A percentile compares a stretch with the other conserved stretches of the same genome.
Conservation (phyloP, 192 early-diverging fungal genomes). For the Kickxella alabastrina region DNA sequence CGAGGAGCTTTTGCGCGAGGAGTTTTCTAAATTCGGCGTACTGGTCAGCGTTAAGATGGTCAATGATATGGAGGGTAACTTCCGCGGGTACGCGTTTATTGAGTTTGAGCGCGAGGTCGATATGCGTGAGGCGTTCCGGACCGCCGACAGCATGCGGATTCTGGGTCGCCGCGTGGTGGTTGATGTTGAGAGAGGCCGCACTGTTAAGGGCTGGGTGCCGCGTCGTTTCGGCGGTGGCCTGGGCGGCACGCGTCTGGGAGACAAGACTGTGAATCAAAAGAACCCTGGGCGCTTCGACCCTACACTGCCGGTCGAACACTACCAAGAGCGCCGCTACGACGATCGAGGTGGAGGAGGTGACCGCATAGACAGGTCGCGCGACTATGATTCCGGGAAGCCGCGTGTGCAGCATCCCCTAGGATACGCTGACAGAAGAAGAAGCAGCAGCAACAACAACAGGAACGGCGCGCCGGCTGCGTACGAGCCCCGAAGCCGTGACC, state of each 20-base stretch:
- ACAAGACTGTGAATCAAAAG: constrained; percentile 34
- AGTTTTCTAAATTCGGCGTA: constrained; percentile 78
- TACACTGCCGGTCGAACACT: background rate
- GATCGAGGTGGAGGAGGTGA: no score
- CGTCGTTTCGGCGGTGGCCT: constrained; percentile 47
- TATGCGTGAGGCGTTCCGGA: constrained; percentile 61
- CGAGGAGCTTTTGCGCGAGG: constrained; percentile 62
- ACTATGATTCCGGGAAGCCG: constrained; percentile 6
- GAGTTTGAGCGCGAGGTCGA: constrained; percentile 89
- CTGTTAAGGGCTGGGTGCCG: constrained; percentile 93
- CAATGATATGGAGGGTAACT: constrained; percentile 63
- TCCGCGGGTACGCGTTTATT: constrained; percentile 92
- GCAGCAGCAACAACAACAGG: constrained; percentile 12
- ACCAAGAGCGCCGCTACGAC: background rate
- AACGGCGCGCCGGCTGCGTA: background rate
- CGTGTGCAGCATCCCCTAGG: no score
- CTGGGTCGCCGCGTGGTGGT: constrained; percentile 81
- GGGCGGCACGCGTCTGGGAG: constrained; percentile 41
- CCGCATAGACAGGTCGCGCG: constrained; percentile 12
- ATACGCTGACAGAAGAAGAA: no score
- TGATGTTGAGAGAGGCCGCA: constrained; percentile 94
- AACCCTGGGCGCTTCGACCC: constrained; percentile 42
- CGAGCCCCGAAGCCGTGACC: background rate
- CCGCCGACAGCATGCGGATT: constrained; percentile 85
- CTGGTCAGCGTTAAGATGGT: constrained; percentile 67